These are phyloP conservation scores for Pelargonium australe DNA, from an alignment of 441 rosid species.

Conservation along the genomic window DNA sequence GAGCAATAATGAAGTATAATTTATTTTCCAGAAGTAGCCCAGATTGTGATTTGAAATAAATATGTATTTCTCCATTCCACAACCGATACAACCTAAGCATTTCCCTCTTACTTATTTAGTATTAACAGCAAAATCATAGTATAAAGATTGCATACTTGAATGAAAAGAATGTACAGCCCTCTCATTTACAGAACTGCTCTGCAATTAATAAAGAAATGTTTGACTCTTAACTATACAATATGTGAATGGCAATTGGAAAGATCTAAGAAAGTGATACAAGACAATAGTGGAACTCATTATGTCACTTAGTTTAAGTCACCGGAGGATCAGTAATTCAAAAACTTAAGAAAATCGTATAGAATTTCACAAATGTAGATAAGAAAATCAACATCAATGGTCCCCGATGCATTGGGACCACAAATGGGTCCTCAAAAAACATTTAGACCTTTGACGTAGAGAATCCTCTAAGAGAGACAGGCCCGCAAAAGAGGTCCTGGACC, in stretches of 20 bases:
- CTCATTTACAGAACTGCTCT: not conserved
- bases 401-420: no score
- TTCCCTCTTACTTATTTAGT: not conserved
- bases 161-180: not conserved
- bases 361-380: not conserved
- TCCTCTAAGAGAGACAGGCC: no score
- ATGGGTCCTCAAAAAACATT: no score
- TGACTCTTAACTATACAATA: not conserved
- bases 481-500: no score
- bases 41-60: not conserved
- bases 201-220: not conserved
- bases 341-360: not conserved
- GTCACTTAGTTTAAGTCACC: not conserved
- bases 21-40: not conserved
- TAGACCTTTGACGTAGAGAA: no score
- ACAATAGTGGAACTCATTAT: not conserved
- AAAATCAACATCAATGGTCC: not conserved
- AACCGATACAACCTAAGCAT: conserved; percentile 2
- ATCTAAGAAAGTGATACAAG: not conserved
- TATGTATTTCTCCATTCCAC: not conserved
- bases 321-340: not conserved
- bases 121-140: not conserved
- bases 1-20: not conserved
- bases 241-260: not conserved
- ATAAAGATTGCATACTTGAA: not conserved